phyloP scores from a whole-genome alignment of 2,329 filamentous ascomycete species.

The Coniochaeta pulveracea region DNA sequence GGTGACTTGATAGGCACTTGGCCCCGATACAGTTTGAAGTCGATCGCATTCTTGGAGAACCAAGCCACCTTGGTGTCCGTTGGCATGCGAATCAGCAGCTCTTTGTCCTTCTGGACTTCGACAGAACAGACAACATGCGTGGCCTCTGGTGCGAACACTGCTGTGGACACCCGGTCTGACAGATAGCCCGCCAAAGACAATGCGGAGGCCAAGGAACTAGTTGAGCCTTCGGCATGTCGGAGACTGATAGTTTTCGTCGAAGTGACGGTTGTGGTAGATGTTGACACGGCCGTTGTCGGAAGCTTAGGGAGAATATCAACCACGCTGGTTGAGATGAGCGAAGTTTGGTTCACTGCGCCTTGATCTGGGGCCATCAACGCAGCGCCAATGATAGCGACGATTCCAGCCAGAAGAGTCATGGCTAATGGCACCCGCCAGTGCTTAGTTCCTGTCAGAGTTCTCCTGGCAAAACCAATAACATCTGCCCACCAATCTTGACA shows the following conservation, averaged over 20 bases:
- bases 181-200: slow-evolving; percentile 28
- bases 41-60: slow-evolving; percentile 44
- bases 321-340: no score
- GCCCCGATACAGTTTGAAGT: slow-evolving; percentile 41
- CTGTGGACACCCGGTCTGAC: slow-evolving; percentile 21
- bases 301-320: no score
- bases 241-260: slow-evolving; percentile 23
- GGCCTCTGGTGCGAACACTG: slow-evolving; percentile 13
- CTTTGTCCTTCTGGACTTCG: slow-evolving; percentile 31
- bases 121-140: slow-evolving; percentile 31
- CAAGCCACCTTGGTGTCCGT: slow-evolving; percentile 37
- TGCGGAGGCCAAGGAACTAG: slow-evolving; percentile 15
- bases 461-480: no score
- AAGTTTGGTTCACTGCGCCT: no score
- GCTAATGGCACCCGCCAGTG: no score
- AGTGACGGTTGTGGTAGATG: slow-evolving; percentile 20
- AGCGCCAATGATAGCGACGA: not conserved
- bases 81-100: slow-evolving; percentile 43
- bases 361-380: no score
- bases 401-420: not conserved
- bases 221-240: slow-evolving; percentile 13
- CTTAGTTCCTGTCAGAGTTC: no score
- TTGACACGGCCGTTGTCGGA: slow-evolving; percentile 8
- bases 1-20: slow-evolving; percentile 33
- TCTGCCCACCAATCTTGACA: no score